A percentile compares a stretch with the other conserved stretches of the same genome.
These are phyloP conservation scores for Solanum chmielewskii DNA, from an alignment of 257 asterid genomes.

Conservation along the genomic window DNA sequence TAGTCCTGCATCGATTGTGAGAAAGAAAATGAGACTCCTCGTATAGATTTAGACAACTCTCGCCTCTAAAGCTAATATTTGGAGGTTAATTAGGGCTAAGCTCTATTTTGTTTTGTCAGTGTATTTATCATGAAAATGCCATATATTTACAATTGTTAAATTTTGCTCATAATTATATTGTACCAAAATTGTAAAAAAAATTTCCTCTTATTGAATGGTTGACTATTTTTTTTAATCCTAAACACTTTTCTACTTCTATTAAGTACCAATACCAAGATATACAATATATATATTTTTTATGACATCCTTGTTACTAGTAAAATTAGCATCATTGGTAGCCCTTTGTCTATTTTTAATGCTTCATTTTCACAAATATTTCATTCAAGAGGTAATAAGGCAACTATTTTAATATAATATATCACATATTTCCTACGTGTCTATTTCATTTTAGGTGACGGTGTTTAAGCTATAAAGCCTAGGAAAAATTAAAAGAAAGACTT, in stretches of 20 bases:
- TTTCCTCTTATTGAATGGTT: not conserved
- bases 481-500: not conserved
- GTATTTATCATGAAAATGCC: too few species aligned
- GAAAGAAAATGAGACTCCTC: not conserved
- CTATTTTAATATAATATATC: not conserved
- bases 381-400: not conserved
- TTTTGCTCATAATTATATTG: not conserved
- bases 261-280: not conserved
- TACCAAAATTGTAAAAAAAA: not conserved
- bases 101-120: too few species aligned
- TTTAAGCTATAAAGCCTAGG: not conserved
- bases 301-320: not conserved
- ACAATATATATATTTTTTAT: not conserved
- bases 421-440: not conserved
- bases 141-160: too few species aligned
- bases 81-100: too few species aligned
- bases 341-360: not conserved
- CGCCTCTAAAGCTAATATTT: not conserved
- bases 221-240: not conserved
- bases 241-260: not conserved
- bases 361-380: not conserved
- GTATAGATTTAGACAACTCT: not conserved
- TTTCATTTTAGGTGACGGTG: not conserved
- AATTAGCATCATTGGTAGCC: not conserved
- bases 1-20: not conserved